Conservation (phyloP, 2,329 filamentous ascomycete species). For the Phymatotrichopsis omnivora region DNA sequence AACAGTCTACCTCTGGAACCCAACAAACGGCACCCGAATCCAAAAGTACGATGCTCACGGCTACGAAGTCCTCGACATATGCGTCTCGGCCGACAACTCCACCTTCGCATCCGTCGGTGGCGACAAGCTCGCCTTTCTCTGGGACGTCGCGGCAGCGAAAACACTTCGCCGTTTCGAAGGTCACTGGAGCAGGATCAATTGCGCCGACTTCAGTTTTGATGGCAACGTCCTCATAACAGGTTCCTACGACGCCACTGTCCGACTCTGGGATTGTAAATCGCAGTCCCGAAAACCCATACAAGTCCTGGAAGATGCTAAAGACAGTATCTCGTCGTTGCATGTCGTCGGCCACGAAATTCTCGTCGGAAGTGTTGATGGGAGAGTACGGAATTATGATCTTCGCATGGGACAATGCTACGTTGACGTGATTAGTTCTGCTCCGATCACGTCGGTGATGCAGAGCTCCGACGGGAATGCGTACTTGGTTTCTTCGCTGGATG, state of each 20-base stretch:
- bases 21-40: slow-evolving; percentile 48
- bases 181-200: slow-evolving; percentile 65
- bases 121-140: slow-evolving; percentile 82
- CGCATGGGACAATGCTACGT: slow-evolving; percentile 30
- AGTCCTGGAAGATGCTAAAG: slow-evolving; percentile 60
- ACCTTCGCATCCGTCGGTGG: slow-evolving; percentile 80
- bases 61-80: slow-evolving; percentile 78
- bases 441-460: slow-evolving; percentile 27
- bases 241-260: slow-evolving; percentile 64
- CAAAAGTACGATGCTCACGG: slow-evolving; percentile 85
- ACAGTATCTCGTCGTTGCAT: slow-evolving; percentile 49
- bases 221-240: slow-evolving; percentile 40
- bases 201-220: slow-evolving; percentile 66
- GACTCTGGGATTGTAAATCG: slow-evolving; percentile 61
- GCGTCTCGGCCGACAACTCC: slow-evolving; percentile 65
- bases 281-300: slow-evolving; percentile 54
- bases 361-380: slow-evolving; percentile 30
- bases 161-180: slow-evolving; percentile 68
- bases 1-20: slow-evolving; percentile 34
- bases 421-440: slow-evolving; percentile 27
- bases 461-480: slow-evolving; percentile 28
- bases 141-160: slow-evolving; percentile 76
- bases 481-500: slow-evolving; percentile 28
- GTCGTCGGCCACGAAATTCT: slow-evolving; percentile 29
- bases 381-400: slow-evolving; percentile 30